Percentiles rank a stretch among this genome's conserved stretches.
These are phyloP conservation scores for Coix lacrymajobi DNA, from an alignment of 176 grass and related monocot genomes.

Conservation along the genomic window DNA sequence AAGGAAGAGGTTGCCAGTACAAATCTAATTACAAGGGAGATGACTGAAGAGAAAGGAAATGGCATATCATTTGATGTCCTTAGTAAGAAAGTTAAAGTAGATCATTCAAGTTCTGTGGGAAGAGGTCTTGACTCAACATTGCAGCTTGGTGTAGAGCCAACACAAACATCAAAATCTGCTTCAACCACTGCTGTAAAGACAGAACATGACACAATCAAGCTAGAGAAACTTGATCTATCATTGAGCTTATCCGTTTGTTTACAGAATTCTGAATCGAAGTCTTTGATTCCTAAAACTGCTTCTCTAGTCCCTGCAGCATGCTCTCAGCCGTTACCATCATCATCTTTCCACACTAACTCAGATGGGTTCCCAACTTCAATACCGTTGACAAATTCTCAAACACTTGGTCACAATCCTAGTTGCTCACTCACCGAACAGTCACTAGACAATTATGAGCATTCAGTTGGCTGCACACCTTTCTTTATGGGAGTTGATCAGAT, in stretches of 20 bases:
- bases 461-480: slow-evolving; percentile 63
- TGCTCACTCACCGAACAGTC: slow-evolving; percentile 75
- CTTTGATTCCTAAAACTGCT: slow-evolving; percentile 28
- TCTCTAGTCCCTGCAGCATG: slow-evolving; percentile 28
- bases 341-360: slow-evolving; percentile 53
- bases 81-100: slow-evolving; percentile 16
- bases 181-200: slow-evolving; percentile 23
- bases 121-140: slow-evolving; percentile 56
- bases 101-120: slow-evolving; percentile 23
- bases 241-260: slow-evolving; percentile 69
- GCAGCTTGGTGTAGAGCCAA: slow-evolving; percentile 29
- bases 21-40: slow-evolving; percentile 40
- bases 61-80: slow-evolving; percentile 52
- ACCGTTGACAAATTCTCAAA: slow-evolving; percentile 51
- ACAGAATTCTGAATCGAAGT: slow-evolving; percentile 39
- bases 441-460: slow-evolving; percentile 63
- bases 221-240: slow-evolving; percentile 77
- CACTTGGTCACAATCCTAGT: slow-evolving; percentile 62
- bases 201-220: slow-evolving; percentile 41
- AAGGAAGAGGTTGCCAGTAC: slow-evolving; percentile 27
- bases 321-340: slow-evolving; percentile 45
- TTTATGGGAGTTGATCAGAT: slow-evolving; percentile 58
- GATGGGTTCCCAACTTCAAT: slow-evolving; percentile 52
- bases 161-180: slow-evolving; percentile 24
- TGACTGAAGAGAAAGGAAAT: slow-evolving; percentile 65